Evolutionary conservation across 208 protist genomes (phyloP).

Genomic region (Trypanosoma lewisi): DNA sequence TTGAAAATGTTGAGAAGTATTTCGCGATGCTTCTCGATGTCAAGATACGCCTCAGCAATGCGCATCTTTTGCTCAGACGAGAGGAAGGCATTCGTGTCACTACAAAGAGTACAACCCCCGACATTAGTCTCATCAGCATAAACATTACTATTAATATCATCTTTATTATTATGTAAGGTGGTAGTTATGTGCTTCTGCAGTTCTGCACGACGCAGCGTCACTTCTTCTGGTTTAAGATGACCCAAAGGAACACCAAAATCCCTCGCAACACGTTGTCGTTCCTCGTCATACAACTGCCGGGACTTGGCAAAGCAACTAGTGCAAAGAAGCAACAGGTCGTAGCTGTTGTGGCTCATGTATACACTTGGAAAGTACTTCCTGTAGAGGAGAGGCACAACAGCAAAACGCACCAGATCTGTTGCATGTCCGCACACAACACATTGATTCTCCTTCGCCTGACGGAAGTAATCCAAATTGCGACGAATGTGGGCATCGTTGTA

Average conservation of each 20-base stretch:
- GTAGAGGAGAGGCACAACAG: constrained; percentile 58
- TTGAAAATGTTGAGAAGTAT: constrained; percentile 39
- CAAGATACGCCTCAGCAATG: constrained; percentile 35
- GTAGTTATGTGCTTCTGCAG: neutral
- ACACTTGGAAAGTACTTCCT: constrained; percentile 67
- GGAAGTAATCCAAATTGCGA: constrained; percentile 63
- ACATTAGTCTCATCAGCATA: neutral
- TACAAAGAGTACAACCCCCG: neutral
- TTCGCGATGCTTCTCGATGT: constrained; percentile 35
- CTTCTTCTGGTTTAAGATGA: constrained; percentile 20
- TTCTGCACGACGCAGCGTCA: neutral
- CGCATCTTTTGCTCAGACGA: constrained; percentile 20
- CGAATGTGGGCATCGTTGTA: constrained; percentile 63
- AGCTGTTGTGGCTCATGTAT: constrained; percentile 79
- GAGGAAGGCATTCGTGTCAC: constrained; percentile 15
- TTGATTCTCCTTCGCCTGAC: constrained; percentile 54
- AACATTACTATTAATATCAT: neutral
- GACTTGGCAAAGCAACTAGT: constrained; percentile 46
- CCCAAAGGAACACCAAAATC: constrained; percentile 51
- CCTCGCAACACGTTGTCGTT: constrained; percentile 26
- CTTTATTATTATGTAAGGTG: no score
- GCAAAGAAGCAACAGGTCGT: constrained; percentile 63
- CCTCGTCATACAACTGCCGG: constrained; percentile 32
- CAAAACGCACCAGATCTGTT: constrained; percentile 49
- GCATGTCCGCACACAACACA: constrained; percentile 50